Evolutionary conservation across 306 rosid genomes (phyloP).

Genomic region (Amphicarpaea edgeworthii): DNA sequence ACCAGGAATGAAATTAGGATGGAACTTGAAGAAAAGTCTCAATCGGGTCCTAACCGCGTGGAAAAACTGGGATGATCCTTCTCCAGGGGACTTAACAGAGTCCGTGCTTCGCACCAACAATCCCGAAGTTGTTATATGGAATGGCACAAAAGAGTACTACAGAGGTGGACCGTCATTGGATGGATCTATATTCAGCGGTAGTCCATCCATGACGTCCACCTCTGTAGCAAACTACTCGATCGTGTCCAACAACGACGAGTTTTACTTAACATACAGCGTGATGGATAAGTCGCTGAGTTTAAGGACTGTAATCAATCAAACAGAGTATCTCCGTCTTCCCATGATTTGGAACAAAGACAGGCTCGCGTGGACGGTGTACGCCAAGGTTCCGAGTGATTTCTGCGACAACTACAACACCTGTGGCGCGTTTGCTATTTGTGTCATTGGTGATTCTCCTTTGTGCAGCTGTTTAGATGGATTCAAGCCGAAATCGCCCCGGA

Average conservation of each 20-base stretch:
- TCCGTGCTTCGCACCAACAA: neutral
- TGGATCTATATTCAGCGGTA: neutral
- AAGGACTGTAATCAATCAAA: constrained; percentile 48
- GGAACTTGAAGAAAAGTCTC: neutral
- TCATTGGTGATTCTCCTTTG: constrained; percentile 20
- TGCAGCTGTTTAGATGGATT: constrained; percentile 61
- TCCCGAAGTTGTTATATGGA: neutral
- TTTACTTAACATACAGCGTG: neutral
- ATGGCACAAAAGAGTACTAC: neutral
- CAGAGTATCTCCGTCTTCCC: neutral
- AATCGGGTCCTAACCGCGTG: neutral
- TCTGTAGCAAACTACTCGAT: neutral
- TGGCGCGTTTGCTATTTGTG: constrained; percentile 56
- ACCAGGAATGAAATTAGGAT: neutral
- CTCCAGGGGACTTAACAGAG: neutral
- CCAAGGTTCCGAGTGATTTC: constrained; percentile 41
- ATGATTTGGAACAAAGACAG: constrained; percentile 38
- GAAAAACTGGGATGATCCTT: constrained; percentile 33
- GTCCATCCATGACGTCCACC: neutral
- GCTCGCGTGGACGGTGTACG: constrained; percentile 40
- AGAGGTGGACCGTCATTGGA: neutral
- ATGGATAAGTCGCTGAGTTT: constrained; percentile 36
- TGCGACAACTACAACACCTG: constrained; percentile 56
- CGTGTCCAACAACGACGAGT: neutral
- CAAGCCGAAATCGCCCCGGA: constrained; percentile 46